Conservation (phyloP, 345 rosid species). For the Brassica nigra region DNA sequence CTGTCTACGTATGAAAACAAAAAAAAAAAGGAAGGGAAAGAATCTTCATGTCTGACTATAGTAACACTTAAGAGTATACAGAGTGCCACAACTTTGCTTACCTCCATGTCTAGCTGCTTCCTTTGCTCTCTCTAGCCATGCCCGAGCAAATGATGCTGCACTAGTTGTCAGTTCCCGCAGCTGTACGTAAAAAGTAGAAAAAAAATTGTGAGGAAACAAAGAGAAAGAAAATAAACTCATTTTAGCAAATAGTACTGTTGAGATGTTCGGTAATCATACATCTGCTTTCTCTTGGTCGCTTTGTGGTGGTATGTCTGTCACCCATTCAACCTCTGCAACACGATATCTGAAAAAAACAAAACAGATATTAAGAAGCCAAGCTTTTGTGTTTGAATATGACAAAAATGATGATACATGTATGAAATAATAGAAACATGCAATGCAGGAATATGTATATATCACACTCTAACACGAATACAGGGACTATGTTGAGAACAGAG, state of each 20-base stretch:
- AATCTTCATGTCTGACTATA: constrained; percentile 10
- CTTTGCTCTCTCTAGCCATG: constrained; percentile 72
- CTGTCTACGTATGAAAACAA: constrained; percentile 46
- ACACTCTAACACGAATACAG: background rate
- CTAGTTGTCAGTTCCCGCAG: constrained; percentile 61
- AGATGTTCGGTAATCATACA: constrained; percentile 44
- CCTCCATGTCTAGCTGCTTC: constrained; percentile 71
- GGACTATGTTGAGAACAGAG: too few relatives aligned
- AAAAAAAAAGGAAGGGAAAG: background rate
- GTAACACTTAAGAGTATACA: background rate
- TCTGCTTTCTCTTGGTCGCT: constrained; percentile 48
- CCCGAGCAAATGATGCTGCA: constrained; percentile 64
- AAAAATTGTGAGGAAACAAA: background rate
- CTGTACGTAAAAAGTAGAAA: constrained; percentile 49
- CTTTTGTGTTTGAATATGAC: constrained; percentile 4
- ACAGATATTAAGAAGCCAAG: constrained; percentile 11
- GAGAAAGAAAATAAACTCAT: background rate
- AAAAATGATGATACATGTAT: background rate
- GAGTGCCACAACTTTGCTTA: constrained; percentile 15
- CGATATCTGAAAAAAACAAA: constrained; percentile 60
- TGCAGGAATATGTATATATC: background rate
- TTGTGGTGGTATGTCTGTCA: constrained; percentile 63
- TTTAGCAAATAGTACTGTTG: background rate
- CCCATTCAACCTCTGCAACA: constrained; percentile 93
- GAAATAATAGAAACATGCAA: background rate